These are phyloP conservation scores for Oryza coarctata DNA, from an alignment of 176 grass and related monocot species.

Conservation along the genomic window DNA sequence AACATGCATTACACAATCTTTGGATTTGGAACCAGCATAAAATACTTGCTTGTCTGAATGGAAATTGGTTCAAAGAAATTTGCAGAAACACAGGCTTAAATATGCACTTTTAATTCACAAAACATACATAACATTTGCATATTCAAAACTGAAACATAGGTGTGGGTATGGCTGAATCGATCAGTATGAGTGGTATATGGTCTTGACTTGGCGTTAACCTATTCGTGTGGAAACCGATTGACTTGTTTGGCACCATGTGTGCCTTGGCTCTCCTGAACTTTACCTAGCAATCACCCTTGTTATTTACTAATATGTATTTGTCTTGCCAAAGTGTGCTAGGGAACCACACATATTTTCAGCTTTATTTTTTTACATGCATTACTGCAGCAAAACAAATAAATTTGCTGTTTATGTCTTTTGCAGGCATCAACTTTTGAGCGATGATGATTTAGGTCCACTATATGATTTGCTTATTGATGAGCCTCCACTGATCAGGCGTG, in stretches of 20 bases:
- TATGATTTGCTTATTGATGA: conserved; percentile 99
- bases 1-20: neutral
- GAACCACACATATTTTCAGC: neutral
- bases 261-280: neutral
- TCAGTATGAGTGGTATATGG: neutral
- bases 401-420: conserved; percentile 25
- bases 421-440: conserved; percentile 96
- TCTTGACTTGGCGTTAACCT: neutral
- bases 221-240: neutral
- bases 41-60: conserved; percentile 1
- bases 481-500: conserved; percentile 94
- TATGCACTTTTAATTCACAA: neutral
- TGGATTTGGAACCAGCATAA: neutral
- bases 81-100: neutral
- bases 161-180: neutral
- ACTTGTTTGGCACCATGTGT: neutral
- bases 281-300: neutral
- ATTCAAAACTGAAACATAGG: conserved; percentile 3
- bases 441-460: conserved; percentile 91
- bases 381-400: neutral
- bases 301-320: conserved; percentile 15
- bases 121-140: neutral
- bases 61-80: neutral
- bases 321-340: conserved; percentile 2
- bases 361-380: neutral